Conservation (phyloP, 1,284 basidiomycete genomes). For the Wolfiporia cocos region DNA sequence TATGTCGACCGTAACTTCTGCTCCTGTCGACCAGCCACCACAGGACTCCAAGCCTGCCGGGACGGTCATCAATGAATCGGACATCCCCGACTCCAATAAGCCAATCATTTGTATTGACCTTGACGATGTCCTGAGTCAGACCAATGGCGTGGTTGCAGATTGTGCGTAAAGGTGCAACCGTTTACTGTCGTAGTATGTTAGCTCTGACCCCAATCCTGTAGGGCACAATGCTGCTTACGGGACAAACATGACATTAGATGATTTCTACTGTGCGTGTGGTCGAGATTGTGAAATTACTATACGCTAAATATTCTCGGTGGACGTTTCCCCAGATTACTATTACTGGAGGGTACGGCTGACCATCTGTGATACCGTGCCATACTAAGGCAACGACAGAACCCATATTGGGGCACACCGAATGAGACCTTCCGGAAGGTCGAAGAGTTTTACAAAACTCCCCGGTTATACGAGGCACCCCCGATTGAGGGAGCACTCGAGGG, state of each 20-base stretch:
- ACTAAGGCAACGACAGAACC: constrained; percentile 23
- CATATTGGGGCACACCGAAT: constrained; percentile 59
- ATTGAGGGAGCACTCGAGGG: constrained; percentile 65
- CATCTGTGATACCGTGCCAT: too few relatives aligned
- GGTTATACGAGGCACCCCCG: constrained; percentile 46
- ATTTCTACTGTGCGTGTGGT: constrained; percentile 52
- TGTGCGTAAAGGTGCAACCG: constrained; percentile 37
- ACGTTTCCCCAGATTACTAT: constrained; percentile 38
- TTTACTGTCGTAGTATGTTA: neutral
- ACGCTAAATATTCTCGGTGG: constrained; percentile 14
- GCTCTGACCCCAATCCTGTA: constrained; percentile 16
- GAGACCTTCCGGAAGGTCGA: constrained; percentile 57
- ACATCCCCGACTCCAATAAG: constrained; percentile 5
- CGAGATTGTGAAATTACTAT: too few relatives aligned
- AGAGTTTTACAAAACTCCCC: constrained; percentile 50
- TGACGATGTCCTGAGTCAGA: constrained; percentile 72
- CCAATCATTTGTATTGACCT: constrained; percentile 68
- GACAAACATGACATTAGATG: constrained; percentile 39
- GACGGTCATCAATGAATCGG: constrained; percentile 1
- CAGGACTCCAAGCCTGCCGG: constrained; percentile 7
- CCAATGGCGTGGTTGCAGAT: constrained; percentile 57
- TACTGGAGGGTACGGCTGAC: constrained; percentile 63
- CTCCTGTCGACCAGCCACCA: constrained; percentile 12
- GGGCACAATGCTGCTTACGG: constrained; percentile 71
- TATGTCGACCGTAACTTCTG: constrained; percentile 18